A percentile compares a stretch with the other conserved stretches of the same genome.
phyloP scores from a whole-genome alignment of 2,329 filamentous ascomycete species.

The Curvularia lunata region DNA sequence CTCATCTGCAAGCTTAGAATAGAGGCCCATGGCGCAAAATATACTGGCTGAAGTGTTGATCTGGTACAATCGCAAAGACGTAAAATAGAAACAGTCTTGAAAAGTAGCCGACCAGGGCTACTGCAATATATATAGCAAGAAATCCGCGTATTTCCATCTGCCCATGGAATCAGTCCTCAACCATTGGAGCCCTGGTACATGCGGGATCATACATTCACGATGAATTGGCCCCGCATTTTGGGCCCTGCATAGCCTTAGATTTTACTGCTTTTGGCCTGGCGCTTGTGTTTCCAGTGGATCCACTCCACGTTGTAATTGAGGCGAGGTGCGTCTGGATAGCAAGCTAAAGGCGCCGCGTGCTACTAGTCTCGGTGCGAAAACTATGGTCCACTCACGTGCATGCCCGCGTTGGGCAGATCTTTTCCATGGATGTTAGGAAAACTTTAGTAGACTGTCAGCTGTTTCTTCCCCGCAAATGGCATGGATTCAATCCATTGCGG shows the following conservation, averaged over 20 bases:
- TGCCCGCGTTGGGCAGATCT: not conserved
- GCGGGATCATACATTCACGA: not conserved
- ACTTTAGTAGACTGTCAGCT: constrained; percentile 5
- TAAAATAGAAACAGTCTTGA: not conserved
- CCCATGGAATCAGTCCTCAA: not conserved
- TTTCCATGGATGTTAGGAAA: not conserved
- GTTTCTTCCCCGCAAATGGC: constrained; percentile 9
- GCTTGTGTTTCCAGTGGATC: constrained; percentile 2
- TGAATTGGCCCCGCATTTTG: constrained; percentile 2
- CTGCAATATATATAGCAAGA: constrained; percentile 5
- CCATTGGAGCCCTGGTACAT: not conserved
- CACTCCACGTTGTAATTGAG: not conserved
- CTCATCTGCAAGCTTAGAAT: constrained; percentile 47
- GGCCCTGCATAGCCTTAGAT: constrained; percentile 2
- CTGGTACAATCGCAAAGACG: not conserved
- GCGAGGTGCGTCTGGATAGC: constrained; percentile 7
- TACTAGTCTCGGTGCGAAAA: constrained; percentile 2
- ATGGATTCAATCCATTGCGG: constrained; percentile 2
- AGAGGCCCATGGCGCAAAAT: constrained; percentile 31
- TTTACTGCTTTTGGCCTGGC: constrained; percentile 7
- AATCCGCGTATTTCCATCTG: not conserved
- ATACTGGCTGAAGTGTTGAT: too few relatives aligned
- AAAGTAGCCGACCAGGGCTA: not conserved
- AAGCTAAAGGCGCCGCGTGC: constrained; percentile 5
- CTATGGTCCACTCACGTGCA: constrained; percentile 6